Evolutionary conservation across 176 grass and related monocot genomes (phyloP).

Genomic region (Rhynchospora pubera): DNA sequence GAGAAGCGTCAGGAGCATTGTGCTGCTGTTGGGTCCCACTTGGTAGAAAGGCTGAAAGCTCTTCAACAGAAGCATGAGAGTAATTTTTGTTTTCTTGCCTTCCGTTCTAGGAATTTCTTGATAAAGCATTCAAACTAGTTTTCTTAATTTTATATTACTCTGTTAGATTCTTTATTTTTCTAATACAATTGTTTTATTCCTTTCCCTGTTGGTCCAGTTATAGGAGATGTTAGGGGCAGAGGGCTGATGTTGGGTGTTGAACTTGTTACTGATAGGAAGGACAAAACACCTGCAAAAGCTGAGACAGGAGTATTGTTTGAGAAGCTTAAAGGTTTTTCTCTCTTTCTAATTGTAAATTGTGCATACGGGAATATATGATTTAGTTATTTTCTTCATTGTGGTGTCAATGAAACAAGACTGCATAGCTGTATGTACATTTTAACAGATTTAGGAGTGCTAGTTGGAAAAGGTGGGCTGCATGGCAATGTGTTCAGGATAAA

Average conservation of each 20-base stretch:
- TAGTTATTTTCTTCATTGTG: background rate
- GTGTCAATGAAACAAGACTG: background rate
- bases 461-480: slow-evolving; percentile 84
- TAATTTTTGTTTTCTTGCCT: slow-evolving; percentile 27
- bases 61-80: slow-evolving; percentile 96
- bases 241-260: slow-evolving; percentile 97
- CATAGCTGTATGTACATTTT: background rate
- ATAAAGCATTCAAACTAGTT: background rate
- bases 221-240: slow-evolving; percentile 93
- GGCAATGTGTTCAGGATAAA: slow-evolving; percentile 96
- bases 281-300: slow-evolving; percentile 83
- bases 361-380: background rate
- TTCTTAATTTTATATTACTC: background rate
- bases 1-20: slow-evolving; percentile 81
- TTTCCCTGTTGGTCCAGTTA: slow-evolving; percentile 42
- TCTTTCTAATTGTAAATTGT: slow-evolving; percentile 10
- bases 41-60: slow-evolving; percentile 59
- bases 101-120: background rate
- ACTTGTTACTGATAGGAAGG: slow-evolving; percentile 72
- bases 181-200: background rate
- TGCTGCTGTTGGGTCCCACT: slow-evolving; percentile 65
- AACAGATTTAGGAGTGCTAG: slow-evolving; percentile 68
- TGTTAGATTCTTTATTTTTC: background rate
- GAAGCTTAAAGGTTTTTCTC: slow-evolving; percentile 69
- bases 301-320: slow-evolving; percentile 74